These are phyloP conservation scores for Steccherinum ochraceum DNA, from an alignment of 768 basidiomycete species.

Conservation along the genomic window DNA sequence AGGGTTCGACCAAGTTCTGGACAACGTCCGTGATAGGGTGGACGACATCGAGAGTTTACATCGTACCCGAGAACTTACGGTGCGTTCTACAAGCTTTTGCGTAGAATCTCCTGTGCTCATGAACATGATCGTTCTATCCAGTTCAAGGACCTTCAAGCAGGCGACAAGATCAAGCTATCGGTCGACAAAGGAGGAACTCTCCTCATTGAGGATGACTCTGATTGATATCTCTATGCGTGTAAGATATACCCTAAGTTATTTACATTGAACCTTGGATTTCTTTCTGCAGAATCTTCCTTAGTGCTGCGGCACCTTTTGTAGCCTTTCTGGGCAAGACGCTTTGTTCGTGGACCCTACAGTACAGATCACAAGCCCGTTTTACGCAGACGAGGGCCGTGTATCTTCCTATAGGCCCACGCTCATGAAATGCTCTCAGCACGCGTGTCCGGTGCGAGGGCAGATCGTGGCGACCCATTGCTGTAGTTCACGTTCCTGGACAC, in stretches of 20 bases:
- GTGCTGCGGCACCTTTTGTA: not conserved
- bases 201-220: conserved; percentile 19
- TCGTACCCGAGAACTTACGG: conserved; percentile 71
- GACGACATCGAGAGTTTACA: conserved; percentile 86
- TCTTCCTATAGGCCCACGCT: not conserved
- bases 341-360: not conserved
- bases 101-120: not conserved
- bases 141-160: conserved; percentile 36
- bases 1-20: conserved; percentile 73
- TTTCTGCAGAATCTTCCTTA: not conserved
- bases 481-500: not conserved
- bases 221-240: not conserved
- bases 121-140: conserved; percentile 9
- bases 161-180: conserved; percentile 37
- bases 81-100: conserved; percentile 26
- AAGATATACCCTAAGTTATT: not conserved
- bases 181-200: conserved; percentile 52
- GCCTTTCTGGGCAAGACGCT: not conserved
- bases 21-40: conserved; percentile 67
- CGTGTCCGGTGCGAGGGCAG: not conserved
- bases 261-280: not conserved
- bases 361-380: not conserved
- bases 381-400: not conserved
- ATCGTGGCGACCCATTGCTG: not conserved
- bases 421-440: not conserved